Percentiles rank a stretch among this genome's conserved stretches.
These are phyloP conservation scores for Volvariella surrecta DNA, from an alignment of 1,284 basidiomycete species.

Conservation along the genomic window DNA sequence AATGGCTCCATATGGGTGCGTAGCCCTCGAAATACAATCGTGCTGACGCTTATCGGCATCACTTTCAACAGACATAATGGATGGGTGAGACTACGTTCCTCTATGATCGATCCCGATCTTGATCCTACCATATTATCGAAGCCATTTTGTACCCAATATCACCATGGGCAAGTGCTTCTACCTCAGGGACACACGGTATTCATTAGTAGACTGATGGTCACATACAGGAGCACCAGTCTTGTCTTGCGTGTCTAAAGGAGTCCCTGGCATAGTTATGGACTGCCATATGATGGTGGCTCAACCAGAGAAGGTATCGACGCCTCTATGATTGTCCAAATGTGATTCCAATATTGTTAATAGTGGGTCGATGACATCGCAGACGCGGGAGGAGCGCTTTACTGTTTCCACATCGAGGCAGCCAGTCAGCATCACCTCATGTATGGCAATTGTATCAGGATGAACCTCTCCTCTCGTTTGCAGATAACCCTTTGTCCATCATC, in stretches of 20 bases:
- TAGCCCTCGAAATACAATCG: slow-evolving; percentile 9
- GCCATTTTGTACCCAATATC: slow-evolving; percentile 98
- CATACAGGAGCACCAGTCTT: slow-evolving; percentile 83
- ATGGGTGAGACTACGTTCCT: slow-evolving; percentile 51
- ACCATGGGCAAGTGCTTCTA: slow-evolving; percentile 67
- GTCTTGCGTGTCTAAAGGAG: slow-evolving; percentile 78
- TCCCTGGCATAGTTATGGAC: slow-evolving; percentile 98
- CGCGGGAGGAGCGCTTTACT: slow-evolving; percentile 92
- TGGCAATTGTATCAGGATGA: slow-evolving; percentile 1
- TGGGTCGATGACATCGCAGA: slow-evolving; percentile 96
- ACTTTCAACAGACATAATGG: slow-evolving; percentile 77
- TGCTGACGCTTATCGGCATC: neutral
- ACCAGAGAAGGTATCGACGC: slow-evolving; percentile 71
- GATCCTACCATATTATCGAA: slow-evolving; percentile 21
- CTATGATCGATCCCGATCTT: neutral
- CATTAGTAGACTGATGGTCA: slow-evolving; percentile 1
- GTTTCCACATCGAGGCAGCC: slow-evolving; percentile 96
- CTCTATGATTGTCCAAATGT: neutral
- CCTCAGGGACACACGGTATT: slow-evolving; percentile 8
- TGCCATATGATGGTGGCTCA: slow-evolving; percentile 99
- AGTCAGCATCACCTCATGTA: slow-evolving; percentile 39
- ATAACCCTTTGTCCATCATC: slow-evolving; percentile 70
- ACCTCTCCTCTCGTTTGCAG: slow-evolving; percentile 27
- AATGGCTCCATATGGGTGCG: slow-evolving; percentile 96
- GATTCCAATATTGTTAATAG: slow-evolving; percentile 28